Conservation (phyloP, 2,329 filamentous ascomycete genomes). For the Talaromyces atroroseus region DNA sequence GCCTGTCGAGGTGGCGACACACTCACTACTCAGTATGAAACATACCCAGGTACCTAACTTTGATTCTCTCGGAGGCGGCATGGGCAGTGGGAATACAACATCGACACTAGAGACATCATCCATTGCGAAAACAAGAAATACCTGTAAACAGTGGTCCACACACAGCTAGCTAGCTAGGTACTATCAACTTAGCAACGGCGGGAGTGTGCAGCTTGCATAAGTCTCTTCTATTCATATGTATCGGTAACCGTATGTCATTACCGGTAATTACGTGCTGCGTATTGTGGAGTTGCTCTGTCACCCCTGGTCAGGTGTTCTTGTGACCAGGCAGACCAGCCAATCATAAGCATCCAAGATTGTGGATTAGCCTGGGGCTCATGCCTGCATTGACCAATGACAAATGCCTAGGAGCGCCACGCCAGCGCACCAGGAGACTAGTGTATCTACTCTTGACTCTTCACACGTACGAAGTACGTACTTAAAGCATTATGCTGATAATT, state of each 20-base stretch:
- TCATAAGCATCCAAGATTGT: background rate
- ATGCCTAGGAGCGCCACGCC: background rate
- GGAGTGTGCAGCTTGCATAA: background rate
- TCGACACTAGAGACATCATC: no score
- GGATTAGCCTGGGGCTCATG: background rate
- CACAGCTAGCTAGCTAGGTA: background rate
- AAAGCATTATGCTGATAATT: background rate
- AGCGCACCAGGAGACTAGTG: slow-evolving; percentile 4
- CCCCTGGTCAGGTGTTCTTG: slow-evolving; percentile 5
- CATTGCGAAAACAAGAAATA: background rate
- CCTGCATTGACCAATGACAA: background rate
- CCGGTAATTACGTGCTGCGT: background rate
- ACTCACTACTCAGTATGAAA: no score
- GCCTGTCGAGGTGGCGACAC: background rate
- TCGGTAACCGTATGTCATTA: background rate
- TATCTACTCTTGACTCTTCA: no score
- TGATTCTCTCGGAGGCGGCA: no score
- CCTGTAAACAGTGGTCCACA: background rate
- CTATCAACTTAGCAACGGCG: background rate
- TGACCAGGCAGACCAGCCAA: slow-evolving; percentile 2
- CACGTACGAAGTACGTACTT: background rate
- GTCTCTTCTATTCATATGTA: background rate
- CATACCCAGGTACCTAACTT: no score
- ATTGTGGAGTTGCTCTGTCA: background rate
- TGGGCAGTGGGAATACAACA: background rate